Percentiles rank a stretch among this genome's conserved stretches.
Evolutionary conservation across 2,329 filamentous ascomycete species (phyloP).

Genomic region (Annulohypoxylon truncatum): DNA sequence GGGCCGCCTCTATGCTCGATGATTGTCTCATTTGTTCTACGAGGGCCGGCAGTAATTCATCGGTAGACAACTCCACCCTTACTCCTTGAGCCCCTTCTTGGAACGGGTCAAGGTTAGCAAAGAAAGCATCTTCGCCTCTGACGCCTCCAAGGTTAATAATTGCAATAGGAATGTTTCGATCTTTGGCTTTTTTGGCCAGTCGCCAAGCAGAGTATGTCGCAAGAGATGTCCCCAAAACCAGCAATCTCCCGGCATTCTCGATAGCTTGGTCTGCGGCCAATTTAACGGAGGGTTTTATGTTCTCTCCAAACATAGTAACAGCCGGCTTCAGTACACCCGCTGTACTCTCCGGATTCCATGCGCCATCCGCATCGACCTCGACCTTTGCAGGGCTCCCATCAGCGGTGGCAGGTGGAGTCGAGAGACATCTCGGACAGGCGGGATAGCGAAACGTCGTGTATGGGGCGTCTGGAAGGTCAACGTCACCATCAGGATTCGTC

Average conservation of each 20-base stretch:
- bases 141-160: constrained; percentile 90
- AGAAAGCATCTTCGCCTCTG: constrained; percentile 80
- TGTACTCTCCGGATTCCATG: constrained; percentile 73
- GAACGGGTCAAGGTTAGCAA: constrained; percentile 64
- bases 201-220: constrained; percentile 97
- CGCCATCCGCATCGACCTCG: constrained; percentile 81
- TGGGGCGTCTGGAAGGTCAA: constrained; percentile 86
- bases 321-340: constrained; percentile 91
- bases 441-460: constrained; percentile 94
- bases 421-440: constrained; percentile 83
- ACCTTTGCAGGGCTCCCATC: constrained; percentile 70
- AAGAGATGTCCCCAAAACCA: constrained; percentile 88
- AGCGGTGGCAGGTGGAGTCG: constrained; percentile 65
- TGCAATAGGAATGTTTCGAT: constrained; percentile 85
- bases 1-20: constrained; percentile 30
- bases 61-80: constrained; percentile 68
- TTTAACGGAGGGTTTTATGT: constrained; percentile 77
- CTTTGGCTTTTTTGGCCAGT: constrained; percentile 83
- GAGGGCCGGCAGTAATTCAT: constrained; percentile 67
- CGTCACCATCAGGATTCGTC: constrained; percentile 93
- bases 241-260: constrained; percentile 77
- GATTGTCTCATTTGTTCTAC: constrained; percentile 61
- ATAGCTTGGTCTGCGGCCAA: constrained; percentile 81
- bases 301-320: constrained; percentile 97
- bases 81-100: constrained; percentile 65